Evolutionary conservation across 345 rosid genomes (phyloP).

Genomic region (Ceriops decandra): DNA sequence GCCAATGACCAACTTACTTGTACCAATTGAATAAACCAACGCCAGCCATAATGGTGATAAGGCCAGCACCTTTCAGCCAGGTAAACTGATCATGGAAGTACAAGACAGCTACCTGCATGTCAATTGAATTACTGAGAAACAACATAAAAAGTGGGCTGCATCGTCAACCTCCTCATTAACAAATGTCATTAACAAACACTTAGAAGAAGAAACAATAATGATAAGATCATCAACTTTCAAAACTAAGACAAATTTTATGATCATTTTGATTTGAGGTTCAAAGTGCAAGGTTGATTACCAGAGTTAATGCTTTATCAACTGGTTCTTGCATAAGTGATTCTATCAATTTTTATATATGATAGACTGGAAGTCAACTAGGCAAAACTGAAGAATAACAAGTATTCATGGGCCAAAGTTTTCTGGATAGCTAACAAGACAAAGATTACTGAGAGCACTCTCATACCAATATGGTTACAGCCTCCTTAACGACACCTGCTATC

Average conservation of each 20-base stretch:
- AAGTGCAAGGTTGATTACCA: background rate
- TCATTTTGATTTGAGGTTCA: background rate
- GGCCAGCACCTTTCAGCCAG: slow-evolving; percentile 92
- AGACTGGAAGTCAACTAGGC: background rate
- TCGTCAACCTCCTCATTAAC: background rate
- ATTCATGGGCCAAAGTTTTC: slow-evolving; percentile 2
- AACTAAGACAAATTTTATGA: background rate
- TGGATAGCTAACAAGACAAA: background rate
- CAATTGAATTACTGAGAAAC: slow-evolving; percentile 1
- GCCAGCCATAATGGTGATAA: slow-evolving; percentile 73
- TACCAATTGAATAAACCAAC: slow-evolving; percentile 95
- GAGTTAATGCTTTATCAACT: background rate
- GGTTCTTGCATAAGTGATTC: background rate
- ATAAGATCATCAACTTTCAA: background rate
- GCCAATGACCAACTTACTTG: slow-evolving; percentile 66
- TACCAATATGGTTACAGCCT: slow-evolving; percentile 97
- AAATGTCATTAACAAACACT: background rate
- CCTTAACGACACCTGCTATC: slow-evolving; percentile 98
- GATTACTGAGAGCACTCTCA: slow-evolving; percentile 4
- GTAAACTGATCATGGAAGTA: slow-evolving; percentile 94
- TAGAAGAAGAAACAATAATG: background rate
- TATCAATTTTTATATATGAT: background rate
- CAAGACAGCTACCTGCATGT: slow-evolving; percentile 87
- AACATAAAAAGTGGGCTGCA: background rate
- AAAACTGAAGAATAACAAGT: background rate